Evolutionary conservation across 1,284 basidiomycete genomes (phyloP), one percentile per base, ranked within the genome.

Genomic region (Ustilago tritici): DNA sequence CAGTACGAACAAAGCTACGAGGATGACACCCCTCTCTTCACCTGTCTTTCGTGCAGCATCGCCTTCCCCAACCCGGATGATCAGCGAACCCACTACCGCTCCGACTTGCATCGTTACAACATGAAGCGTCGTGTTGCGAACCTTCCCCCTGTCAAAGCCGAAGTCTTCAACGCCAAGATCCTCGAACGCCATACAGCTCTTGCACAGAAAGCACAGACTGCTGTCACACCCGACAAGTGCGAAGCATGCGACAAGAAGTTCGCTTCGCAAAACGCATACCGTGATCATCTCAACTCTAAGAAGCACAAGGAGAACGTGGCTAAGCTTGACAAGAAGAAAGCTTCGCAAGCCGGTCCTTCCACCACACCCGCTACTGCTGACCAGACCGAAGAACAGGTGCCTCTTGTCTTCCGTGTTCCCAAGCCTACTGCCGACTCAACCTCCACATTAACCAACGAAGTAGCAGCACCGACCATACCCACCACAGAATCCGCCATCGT

Each of bases 31-130:
- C 78, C 76, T 5, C 78, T 85, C 49, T 85, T 78, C 87, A 96
- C 96, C 61, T 99, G 96, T 82, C 89, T 97, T 23, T 94, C 95
- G 78, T 99, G 96, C 87, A 90, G 92, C 7, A 93, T 99, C 82
- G 95, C 93, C 1, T 98, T 98, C 86, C 87, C 90, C 58, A 90
- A 92, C 31, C 91, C 95, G 11, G 91, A 92, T 59, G 93, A 95
- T 61, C 97, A 99, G 88, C 90, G 97, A 72, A 88, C 89, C 0
- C 97, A 99, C 86, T 98, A 97, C 87, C 91, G 91, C 78, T 94
- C 94, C 41, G 97, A 99, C 87, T 92, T 94, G 86, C 97, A 99
- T 88, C 90, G 95, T 60, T 99, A 99, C 88, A 99, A 99, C 87
- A 95, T 98, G 92, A 98, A 98, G 60, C 92, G 97, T 76, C 91